Evolutionary conservation across 192 early-diverging fungal genomes (phyloP), one percentile per base, ranked within the genome.

Genomic region (Dimargaris verticillata): DNA sequence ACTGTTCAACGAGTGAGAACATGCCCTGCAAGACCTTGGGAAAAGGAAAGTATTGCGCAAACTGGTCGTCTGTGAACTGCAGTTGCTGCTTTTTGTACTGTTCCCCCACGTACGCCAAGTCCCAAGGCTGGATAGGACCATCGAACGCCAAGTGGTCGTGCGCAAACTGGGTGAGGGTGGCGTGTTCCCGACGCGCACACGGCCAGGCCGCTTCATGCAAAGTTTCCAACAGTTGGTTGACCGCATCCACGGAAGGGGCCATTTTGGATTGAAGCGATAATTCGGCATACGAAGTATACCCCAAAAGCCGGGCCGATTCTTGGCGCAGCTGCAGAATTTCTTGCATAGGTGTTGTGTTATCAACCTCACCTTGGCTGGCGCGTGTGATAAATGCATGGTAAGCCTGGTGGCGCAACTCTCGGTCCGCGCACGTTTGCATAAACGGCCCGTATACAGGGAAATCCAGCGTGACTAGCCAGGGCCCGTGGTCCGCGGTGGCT

Each of bases 211-310:
- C 70, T 9, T 62, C 28, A 45, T 75, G 74, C 6, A 82, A 61
- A 17, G 64, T 50, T 18, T 79, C 69, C 3, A 82, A 55, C 0
- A 82, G 57, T 0, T 66, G 51, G n/a, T 72, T 65, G 0, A 74
- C 80, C 0, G 75, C 62, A 1, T 64, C 61, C 1, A 76, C 47
- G 13, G 43, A 70, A 3, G 68, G 66, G 3, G 80, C 80, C 80
- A 82, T 82, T 53, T 82, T 82, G 46, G 68, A 71, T 13, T 74
- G 69, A 1, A 82, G 67, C 0, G 80, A 82, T 24, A 82, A 46
- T 6, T 74, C 73, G 25, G 78, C 78, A 52, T 70, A 72, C 2
- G 64, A 69, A 13, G 66, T 28, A 45, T 72, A 82, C 0, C 74
- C 80, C 12, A 82, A 68, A 18, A 79, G 52, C 0, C 53, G 51